Conservation (phyloP, 129 eudicot species). For the Tagetes erecta region DNA sequence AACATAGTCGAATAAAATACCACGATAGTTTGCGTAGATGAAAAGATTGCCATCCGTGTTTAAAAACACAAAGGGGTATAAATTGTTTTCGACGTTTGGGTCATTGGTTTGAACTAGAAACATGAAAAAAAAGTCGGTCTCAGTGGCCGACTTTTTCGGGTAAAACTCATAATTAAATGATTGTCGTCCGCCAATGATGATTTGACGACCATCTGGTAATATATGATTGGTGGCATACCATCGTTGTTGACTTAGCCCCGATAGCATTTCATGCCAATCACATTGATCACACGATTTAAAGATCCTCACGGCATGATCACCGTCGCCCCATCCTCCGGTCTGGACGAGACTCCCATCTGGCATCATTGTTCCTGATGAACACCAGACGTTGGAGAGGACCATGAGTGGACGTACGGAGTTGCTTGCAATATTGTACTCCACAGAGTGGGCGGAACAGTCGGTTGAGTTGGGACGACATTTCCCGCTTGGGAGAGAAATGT, state of each 20-base stretch:
- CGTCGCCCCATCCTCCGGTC: constrained; percentile 76
- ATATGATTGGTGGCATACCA: constrained; percentile 87
- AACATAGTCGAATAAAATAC: constrained; percentile 58
- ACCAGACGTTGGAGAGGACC: constrained; percentile 70
- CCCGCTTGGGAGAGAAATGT: constrained; percentile 55
- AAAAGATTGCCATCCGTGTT: constrained; percentile 74
- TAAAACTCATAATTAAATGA: constrained; percentile 67
- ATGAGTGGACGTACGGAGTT: constrained; percentile 71
- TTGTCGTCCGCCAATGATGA: constrained; percentile 75
- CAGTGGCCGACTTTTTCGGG: constrained; percentile 43
- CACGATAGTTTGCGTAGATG: constrained; percentile 69
- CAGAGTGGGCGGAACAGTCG: constrained; percentile 86
- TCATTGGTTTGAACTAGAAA: constrained; percentile 62
- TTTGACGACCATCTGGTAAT: constrained; percentile 69
- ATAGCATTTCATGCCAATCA: constrained; percentile 62
- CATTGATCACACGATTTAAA: constrained; percentile 50
- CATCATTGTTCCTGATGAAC: constrained; percentile 75
- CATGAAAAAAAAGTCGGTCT: constrained; percentile 30
- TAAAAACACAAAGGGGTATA: constrained; percentile 76
- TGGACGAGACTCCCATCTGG: constrained; percentile 65
- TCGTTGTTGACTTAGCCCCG: constrained; percentile 43
- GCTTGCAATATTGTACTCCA: constrained; percentile 56
- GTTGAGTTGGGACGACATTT: constrained; percentile 53
- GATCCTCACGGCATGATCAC: constrained; percentile 52
- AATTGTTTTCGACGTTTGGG: constrained; percentile 55